These are phyloP conservation scores for Lithospermum erythrorhizon DNA, from an alignment of 257 asterid genomes.

Conservation along the genomic window DNA sequence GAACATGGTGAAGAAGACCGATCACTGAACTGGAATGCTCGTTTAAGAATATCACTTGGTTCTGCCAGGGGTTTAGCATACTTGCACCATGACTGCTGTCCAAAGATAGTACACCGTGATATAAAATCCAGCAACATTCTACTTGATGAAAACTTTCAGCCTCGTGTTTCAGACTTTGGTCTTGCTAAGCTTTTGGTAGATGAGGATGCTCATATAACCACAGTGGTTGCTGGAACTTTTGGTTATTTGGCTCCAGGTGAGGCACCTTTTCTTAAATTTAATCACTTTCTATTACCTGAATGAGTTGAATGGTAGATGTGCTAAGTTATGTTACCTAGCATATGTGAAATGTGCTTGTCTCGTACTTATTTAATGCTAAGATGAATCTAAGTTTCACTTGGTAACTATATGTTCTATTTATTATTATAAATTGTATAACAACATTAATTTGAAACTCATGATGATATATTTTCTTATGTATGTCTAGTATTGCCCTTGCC, in stretches of 20 bases:
- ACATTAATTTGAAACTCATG: too few relatives aligned
- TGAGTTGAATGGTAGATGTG: too few relatives aligned
- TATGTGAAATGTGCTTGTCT: too few relatives aligned
- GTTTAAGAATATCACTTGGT: constrained; percentile 75
- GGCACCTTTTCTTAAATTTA: constrained; percentile 7
- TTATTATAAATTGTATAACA: too few relatives aligned
- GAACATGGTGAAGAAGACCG: constrained; percentile 34
- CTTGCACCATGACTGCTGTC: constrained; percentile 84
- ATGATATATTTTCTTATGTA: too few relatives aligned
- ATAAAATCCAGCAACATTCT: constrained; percentile 90
- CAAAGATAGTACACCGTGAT: constrained; percentile 85
- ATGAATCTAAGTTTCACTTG: too few relatives aligned
- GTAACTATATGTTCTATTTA: too few relatives aligned
- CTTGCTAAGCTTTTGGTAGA: constrained; percentile 90
- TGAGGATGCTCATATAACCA: constrained; percentile 90
- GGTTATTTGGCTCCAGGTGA: constrained; percentile 97
- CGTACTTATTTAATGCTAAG: too few relatives aligned
- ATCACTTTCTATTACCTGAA: not conserved
- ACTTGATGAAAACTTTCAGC: constrained; percentile 85
- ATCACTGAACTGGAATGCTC: constrained; percentile 66
- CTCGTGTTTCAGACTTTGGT: constrained; percentile 90
- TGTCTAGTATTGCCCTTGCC: too few relatives aligned
- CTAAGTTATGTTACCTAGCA: too few relatives aligned
- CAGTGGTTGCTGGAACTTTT: constrained; percentile 96
- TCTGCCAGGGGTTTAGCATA: constrained; percentile 94